phyloP scores from a whole-genome alignment of 2,329 filamentous ascomycete species.

The Alternaria solani region DNA sequence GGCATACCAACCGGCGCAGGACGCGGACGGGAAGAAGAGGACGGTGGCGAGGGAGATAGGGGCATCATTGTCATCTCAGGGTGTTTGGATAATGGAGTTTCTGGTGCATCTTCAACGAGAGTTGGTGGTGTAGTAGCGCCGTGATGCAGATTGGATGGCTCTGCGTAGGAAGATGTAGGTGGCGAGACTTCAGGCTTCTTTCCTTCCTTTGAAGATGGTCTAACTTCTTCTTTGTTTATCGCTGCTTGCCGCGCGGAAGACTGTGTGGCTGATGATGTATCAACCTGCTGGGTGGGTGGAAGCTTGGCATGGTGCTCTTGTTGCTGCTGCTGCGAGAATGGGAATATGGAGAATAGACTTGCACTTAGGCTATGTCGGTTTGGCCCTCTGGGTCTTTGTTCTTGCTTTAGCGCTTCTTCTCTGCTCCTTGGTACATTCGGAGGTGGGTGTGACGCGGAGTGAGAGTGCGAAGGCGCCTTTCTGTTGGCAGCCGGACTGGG shows the following conservation, averaged over 20 bases:
- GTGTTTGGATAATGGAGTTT: slow-evolving; percentile 20
- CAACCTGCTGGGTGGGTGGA: slow-evolving; percentile 33
- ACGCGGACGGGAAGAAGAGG: slow-evolving; percentile 17
- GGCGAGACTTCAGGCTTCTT: neutral
- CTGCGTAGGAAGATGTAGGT: neutral
- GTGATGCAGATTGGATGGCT: neutral
- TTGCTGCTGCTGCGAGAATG: slow-evolving; percentile 44
- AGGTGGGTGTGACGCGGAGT: slow-evolving; percentile 41
- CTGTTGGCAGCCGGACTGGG: slow-evolving; percentile 28
- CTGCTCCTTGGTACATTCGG: slow-evolving; percentile 17
- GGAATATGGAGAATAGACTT: slow-evolving; percentile 47
- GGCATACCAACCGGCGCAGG: slow-evolving; percentile 38
- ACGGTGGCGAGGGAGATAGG: slow-evolving; percentile 32
- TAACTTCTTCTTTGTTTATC: neutral
- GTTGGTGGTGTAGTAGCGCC: slow-evolving; percentile 16
- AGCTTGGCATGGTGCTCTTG: slow-evolving; percentile 42
- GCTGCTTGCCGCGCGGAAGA: slow-evolving; percentile 4
- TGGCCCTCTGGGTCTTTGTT: slow-evolving; percentile 28
- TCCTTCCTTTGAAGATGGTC: slow-evolving; percentile 8
- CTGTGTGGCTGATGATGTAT: slow-evolving; percentile 6
- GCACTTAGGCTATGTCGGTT: slow-evolving; percentile 47
- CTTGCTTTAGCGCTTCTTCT: slow-evolving; percentile 11
- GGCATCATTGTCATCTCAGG: slow-evolving; percentile 48
- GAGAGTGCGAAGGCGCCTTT: slow-evolving; percentile 32
- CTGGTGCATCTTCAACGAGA: slow-evolving; percentile 7